A percentile compares a stretch with the other conserved stretches of the same genome.
Conservation (phyloP, 768 basidiomycete genomes). For the Boletus bicolor region DNA sequence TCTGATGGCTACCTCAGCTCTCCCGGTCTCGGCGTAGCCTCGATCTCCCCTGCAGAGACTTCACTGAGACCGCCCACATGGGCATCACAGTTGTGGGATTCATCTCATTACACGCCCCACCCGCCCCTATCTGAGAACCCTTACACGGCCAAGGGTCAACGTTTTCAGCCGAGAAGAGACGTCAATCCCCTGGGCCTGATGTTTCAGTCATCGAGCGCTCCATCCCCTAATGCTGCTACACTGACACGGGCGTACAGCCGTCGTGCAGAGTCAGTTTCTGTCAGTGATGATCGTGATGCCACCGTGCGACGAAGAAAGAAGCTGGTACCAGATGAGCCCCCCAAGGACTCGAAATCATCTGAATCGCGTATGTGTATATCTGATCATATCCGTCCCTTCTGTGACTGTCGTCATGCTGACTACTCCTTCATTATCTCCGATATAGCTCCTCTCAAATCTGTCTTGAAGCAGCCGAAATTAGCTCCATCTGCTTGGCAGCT, state of each 20-base stretch:
- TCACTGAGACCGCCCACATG: conserved; percentile 58
- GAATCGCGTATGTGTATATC: conserved; percentile 46
- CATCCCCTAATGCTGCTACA: conserved; percentile 48
- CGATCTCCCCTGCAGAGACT: conserved; percentile 61
- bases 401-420: conserved; percentile 31
- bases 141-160: conserved; percentile 40
- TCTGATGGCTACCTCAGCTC: conserved; percentile 45
- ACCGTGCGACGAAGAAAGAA: conserved; percentile 67
- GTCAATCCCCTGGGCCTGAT: conserved; percentile 46
- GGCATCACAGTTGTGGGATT: conserved; percentile 66
- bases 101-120: conserved; percentile 46
- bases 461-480: conserved; percentile 83
- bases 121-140: conserved; percentile 44
- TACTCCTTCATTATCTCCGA: conserved; percentile 24
- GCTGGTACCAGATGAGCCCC: conserved; percentile 27
- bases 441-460: conserved; percentile 68
- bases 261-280: conserved; percentile 62
- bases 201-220: conserved; percentile 73
- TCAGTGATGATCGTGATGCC: conserved; percentile 63
- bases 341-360: conserved; percentile 39
- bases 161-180: conserved; percentile 39
- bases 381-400: conserved; percentile 29
- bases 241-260: conserved; percentile 62
- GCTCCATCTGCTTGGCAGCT: conserved; percentile 96
- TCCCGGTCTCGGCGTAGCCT: conserved; percentile 44